Conservation (phyloP, 1,284 basidiomycete species). For the Ustilago xerochloae region DNA sequence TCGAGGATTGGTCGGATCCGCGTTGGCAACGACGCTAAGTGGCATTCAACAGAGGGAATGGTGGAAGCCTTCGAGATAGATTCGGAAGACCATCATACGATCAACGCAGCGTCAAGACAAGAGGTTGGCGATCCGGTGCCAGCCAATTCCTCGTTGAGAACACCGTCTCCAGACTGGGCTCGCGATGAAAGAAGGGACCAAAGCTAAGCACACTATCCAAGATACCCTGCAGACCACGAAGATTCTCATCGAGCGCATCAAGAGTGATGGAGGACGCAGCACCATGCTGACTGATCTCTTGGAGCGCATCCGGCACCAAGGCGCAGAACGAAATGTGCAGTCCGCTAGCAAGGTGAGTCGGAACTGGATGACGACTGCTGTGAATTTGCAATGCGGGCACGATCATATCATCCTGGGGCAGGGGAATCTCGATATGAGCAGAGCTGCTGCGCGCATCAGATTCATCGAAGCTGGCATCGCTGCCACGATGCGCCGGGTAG, state of each 20-base stretch:
- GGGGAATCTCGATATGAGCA: slow-evolving; percentile 13
- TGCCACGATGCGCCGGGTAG: slow-evolving; percentile 18
- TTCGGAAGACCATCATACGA: not conserved
- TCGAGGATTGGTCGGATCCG: too few species aligned
- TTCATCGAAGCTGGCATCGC: slow-evolving; percentile 16
- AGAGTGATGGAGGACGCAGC: slow-evolving; percentile 29
- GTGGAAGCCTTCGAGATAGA: too few species aligned
- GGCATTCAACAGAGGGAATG: too few species aligned
- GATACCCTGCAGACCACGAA: slow-evolving; percentile 40
- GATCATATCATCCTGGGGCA: slow-evolving; percentile 48
- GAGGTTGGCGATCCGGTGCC: slow-evolving; percentile 29
- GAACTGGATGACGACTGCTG: slow-evolving; percentile 46
- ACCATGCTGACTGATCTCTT: slow-evolving; percentile 42
- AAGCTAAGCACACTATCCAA: slow-evolving; percentile 44
- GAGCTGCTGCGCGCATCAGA: slow-evolving; percentile 4
- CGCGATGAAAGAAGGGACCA: slow-evolving; percentile 36
- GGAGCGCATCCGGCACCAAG: slow-evolving; percentile 42
- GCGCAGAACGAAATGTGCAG: slow-evolving; percentile 48
- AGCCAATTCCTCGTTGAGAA: slow-evolving; percentile 47
- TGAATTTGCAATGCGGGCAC: slow-evolving; percentile 49
- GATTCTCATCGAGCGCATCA: slow-evolving; percentile 35
- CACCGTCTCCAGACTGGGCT: slow-evolving; percentile 32
- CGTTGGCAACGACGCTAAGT: too few species aligned
- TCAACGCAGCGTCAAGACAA: slow-evolving; percentile 29
- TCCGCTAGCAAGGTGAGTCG: slow-evolving; percentile 27